These are phyloP conservation scores for Acanthamoeba castellanii DNA, from an alignment of 208 protist species.

Conservation along the genomic window DNA sequence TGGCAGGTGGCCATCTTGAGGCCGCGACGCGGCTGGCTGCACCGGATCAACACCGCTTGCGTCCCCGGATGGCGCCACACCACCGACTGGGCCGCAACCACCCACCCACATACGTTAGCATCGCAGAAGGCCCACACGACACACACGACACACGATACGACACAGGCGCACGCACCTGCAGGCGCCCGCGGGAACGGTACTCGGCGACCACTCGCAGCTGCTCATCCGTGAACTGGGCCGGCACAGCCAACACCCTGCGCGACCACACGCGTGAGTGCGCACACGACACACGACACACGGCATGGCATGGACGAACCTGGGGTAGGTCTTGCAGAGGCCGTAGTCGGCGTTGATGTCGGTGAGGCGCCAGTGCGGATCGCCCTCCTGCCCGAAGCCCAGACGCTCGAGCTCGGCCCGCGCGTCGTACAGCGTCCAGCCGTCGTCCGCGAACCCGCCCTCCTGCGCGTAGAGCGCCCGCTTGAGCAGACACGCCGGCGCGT, in stretches of 20 bases:
- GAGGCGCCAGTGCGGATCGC: slow-evolving; percentile 62
- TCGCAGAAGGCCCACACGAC: no score
- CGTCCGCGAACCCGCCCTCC: neutral
- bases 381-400: slow-evolving; percentile 63
- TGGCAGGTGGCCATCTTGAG: slow-evolving; percentile 45
- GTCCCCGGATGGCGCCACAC: slow-evolving; percentile 75
- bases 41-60: slow-evolving; percentile 77
- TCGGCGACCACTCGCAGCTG: slow-evolving; percentile 85
- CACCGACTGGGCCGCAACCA: slow-evolving; percentile 85
- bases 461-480: neutral
- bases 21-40: slow-evolving; percentile 91
- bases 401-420: slow-evolving; percentile 78
- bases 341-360: slow-evolving; percentile 79
- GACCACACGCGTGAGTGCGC: neutral
- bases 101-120: slow-evolving; percentile 80
- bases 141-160: no score
- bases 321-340: slow-evolving; percentile 90
- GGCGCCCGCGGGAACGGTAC: slow-evolving; percentile 90
- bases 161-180: slow-evolving; percentile 91
- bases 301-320: slow-evolving; percentile 66
- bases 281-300: neutral
- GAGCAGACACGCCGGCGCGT: neutral
- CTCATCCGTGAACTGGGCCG: slow-evolving; percentile 83
- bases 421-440: slow-evolving; percentile 82
- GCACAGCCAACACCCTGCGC: slow-evolving; percentile 83